Conservation (phyloP, 2,329 filamentous ascomycete species). For the Monilinia laxa region DNA sequence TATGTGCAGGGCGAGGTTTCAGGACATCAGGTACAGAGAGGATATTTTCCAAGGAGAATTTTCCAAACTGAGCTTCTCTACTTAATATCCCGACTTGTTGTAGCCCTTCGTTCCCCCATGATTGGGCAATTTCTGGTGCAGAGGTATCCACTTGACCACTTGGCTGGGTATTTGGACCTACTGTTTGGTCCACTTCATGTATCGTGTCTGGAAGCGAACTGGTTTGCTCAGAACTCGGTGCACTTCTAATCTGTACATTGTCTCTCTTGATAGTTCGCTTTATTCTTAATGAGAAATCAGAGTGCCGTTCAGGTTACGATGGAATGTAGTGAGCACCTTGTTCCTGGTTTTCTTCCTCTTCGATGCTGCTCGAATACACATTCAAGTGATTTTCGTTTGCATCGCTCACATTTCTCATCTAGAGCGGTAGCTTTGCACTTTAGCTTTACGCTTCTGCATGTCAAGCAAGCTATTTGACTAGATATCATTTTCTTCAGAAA, state of each 20-base stretch:
- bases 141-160: neutral
- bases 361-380: conserved; percentile 45
- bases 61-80: conserved; percentile 40
- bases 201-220: neutral
- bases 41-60: conserved; percentile 42
- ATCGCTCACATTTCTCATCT: conserved; percentile 42
- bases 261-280: neutral
- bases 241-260: neutral
- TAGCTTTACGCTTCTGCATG: conserved; percentile 45
- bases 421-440: conserved; percentile 39
- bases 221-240: neutral
- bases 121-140: neutral
- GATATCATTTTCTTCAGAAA: neutral
- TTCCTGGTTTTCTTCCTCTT: conserved; percentile 44
- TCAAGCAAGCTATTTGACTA: conserved; percentile 40
- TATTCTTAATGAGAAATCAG: neutral
- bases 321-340: conserved; percentile 35
- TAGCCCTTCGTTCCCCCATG: conserved; percentile 27
- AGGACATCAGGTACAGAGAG: conserved; percentile 31
- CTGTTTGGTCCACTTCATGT: neutral
- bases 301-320: neutral
- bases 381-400: conserved; percentile 42
- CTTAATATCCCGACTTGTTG: conserved; percentile 42
- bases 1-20: neutral
- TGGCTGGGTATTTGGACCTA: neutral